Evolutionary conservation across 108 stramenopile genomes (phyloP).

Genomic region (Nitzschia putrida): DNA sequence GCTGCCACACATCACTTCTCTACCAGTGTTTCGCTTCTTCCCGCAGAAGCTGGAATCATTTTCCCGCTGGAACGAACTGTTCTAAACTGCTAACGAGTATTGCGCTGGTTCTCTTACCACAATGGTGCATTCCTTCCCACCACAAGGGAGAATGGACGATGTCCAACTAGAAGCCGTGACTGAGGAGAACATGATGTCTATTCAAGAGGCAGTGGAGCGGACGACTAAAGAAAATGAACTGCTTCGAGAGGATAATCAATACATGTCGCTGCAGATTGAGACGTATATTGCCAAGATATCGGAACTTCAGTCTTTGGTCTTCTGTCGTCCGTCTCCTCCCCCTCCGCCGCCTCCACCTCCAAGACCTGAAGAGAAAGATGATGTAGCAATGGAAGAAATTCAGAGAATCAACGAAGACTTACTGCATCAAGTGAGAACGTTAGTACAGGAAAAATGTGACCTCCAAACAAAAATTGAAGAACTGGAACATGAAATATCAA

Average conservation of each 20-base stretch:
- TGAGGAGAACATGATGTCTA: too few relatives aligned
- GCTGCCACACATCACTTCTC: too few relatives aligned
- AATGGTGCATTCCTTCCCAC: too few relatives aligned
- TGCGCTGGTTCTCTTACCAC: too few relatives aligned
- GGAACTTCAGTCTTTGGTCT: not conserved
- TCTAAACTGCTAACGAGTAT: too few relatives aligned
- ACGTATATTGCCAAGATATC: not conserved
- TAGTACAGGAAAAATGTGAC: slow-evolving; percentile 6
- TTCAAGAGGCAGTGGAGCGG: not conserved
- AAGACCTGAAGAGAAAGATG: slow-evolving; percentile 1
- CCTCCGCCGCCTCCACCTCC: not conserved
- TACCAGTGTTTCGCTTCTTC: too few relatives aligned
- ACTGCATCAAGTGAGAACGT: not conserved
- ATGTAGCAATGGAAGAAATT: not conserved
- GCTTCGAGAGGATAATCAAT: slow-evolving; percentile 2
- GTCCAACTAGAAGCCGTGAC: too few relatives aligned
- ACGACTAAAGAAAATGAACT: slow-evolving; percentile 1
- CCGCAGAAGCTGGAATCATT: too few relatives aligned
- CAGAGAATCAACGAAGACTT: slow-evolving; percentile 1
- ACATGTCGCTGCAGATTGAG: not conserved
- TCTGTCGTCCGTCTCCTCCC: too few relatives aligned
- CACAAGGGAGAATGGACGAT: too few relatives aligned
- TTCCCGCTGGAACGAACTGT: too few relatives aligned
- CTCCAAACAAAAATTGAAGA: slow-evolving; percentile 5
- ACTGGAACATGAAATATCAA: not conserved